A percentile compares a stretch with the other conserved stretches of the same genome.
These are phyloP conservation scores for Stentor roeselii DNA, from an alignment of 73 alveolate genomes.

Conservation along the genomic window DNA sequence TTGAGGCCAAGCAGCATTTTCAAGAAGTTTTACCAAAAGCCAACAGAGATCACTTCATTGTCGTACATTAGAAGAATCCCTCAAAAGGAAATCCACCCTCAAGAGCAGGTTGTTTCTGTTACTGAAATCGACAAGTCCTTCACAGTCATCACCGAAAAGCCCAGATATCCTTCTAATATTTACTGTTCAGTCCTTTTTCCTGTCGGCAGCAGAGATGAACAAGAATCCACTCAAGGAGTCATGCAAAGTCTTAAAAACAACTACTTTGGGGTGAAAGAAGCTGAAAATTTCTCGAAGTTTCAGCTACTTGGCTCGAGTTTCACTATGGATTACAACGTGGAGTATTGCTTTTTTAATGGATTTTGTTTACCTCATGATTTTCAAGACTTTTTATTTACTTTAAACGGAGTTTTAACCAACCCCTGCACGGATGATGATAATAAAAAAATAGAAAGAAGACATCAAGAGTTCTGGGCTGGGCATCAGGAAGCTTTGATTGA, in stretches of 20 bases:
- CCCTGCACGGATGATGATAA: neutral
- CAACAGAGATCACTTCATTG: too few species aligned
- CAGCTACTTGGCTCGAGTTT: neutral
- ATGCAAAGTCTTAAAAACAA: neutral
- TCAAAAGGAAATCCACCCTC: too few species aligned
- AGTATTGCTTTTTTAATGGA: neutral
- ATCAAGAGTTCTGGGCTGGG: neutral
- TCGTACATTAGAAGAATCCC: too few species aligned
- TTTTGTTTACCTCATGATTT: neutral
- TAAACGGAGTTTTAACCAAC: neutral
- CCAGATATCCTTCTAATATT: neutral
- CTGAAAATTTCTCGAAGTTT: neutral
- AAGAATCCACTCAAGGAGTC: neutral
- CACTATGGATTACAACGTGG: neutral
- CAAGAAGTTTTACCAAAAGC: too few species aligned
- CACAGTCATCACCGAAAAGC: neutral
- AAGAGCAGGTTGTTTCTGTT: too few species aligned
- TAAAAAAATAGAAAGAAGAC: neutral
- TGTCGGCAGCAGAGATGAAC: neutral
- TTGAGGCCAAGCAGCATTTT: too few species aligned
- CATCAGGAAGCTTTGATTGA: neutral
- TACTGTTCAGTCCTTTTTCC: neutral
- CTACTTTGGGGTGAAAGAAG: neutral
- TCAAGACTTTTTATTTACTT: neutral
- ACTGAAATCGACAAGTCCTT: too few species aligned